Evolutionary conservation across 2,329 filamentous ascomycete genomes (phyloP).

Genomic region (Apiospora saccharicola): DNA sequence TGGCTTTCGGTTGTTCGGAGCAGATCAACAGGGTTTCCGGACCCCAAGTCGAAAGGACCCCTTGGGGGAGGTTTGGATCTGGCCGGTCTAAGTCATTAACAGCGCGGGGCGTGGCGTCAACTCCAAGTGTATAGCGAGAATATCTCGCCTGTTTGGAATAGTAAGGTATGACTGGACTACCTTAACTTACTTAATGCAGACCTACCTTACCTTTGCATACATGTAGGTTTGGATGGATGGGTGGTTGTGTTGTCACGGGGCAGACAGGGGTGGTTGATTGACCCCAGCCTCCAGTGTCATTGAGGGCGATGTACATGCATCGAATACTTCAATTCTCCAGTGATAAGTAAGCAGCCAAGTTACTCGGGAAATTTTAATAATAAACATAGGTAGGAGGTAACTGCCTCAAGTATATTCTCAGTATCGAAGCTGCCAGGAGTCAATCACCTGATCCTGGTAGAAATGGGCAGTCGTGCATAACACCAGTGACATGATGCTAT

Average conservation of each 20-base stretch:
- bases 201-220: not conserved
- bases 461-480: not conserved
- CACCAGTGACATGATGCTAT: conserved; percentile 5
- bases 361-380: no score
- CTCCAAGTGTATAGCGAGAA: not conserved
- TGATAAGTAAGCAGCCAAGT: not conserved
- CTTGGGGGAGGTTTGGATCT: not conserved
- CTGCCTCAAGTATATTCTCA: not conserved
- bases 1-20: conserved; percentile 17
- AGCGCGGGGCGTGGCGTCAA: not conserved
- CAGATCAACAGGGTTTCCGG: conserved; percentile 19
- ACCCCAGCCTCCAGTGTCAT: not conserved
- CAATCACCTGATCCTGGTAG: not conserved
- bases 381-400: not conserved
- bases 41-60: not conserved
- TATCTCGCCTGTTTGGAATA: not conserved
- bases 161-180: not conserved
- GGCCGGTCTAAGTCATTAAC: not conserved
- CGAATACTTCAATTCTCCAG: no score
- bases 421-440: not conserved
- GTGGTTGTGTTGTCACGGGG: conserved; percentile 9
- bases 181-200: not conserved
- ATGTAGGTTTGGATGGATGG: not conserved
- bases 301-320: not conserved
- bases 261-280: not conserved